A percentile compares a stretch with the other conserved stretches of the same genome.
These are phyloP conservation scores for Xylaria polymorpha DNA, from an alignment of 2,329 filamentous ascomycete genomes.

Conservation along the genomic window DNA sequence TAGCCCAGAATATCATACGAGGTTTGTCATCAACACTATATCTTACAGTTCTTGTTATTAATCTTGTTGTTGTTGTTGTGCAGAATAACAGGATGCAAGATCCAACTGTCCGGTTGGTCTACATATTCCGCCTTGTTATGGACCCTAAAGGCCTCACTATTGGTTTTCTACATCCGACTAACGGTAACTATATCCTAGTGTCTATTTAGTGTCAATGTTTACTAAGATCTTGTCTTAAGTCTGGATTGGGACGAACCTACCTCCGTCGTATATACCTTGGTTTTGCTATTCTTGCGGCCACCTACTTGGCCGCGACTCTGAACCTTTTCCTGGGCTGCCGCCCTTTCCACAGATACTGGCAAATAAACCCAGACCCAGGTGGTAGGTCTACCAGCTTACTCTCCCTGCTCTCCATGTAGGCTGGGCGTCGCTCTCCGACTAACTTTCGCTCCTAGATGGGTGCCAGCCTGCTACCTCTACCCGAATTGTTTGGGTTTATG, in stretches of 20 bases:
- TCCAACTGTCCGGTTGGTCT: conserved; percentile 65
- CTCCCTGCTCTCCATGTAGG: not conserved
- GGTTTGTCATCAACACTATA: conserved; percentile 23
- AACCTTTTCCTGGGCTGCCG: conserved; percentile 61
- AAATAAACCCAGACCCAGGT: conserved; percentile 64
- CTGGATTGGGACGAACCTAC: conserved; percentile 54
- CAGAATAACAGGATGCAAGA: conserved; percentile 62
- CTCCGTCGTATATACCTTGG: conserved; percentile 58
- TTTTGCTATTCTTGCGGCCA: conserved; percentile 57
- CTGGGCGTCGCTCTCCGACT: no score
- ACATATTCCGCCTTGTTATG: conserved; percentile 63
- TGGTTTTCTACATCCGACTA: conserved; percentile 64
- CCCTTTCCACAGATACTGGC: conserved; percentile 63
- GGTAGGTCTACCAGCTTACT: conserved; percentile 51
- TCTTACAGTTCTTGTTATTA: not conserved
- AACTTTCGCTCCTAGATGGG: conserved; percentile 48
- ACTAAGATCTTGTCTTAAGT: conserved; percentile 43
- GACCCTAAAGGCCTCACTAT: conserved; percentile 64
- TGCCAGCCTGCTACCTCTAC: conserved; percentile 60
- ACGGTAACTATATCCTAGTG: conserved; percentile 48
- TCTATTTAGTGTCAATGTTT: not conserved
- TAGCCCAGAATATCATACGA: conserved; percentile 57
- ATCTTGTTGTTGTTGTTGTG: not conserved
- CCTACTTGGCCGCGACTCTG: conserved; percentile 59
- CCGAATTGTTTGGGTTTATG: conserved; percentile 61